A percentile compares a stretch with the other conserved stretches of the same genome.
phyloP scores from a whole-genome alignment of 257 asterid genomes.

The Solanum microdontum region DNA sequence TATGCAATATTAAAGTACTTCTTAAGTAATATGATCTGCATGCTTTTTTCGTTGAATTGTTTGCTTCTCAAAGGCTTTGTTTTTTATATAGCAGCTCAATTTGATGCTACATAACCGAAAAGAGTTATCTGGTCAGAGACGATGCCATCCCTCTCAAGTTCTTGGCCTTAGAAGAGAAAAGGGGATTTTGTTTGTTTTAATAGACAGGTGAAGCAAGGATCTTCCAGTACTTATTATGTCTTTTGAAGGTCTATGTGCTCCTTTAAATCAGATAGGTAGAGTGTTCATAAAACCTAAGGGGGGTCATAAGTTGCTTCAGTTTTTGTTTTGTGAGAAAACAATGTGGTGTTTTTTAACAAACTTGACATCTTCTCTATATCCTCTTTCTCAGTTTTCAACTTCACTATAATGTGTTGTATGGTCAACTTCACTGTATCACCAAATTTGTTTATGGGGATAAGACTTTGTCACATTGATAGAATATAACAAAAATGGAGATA shows the following conservation, averaged over 20 bases:
- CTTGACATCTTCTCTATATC: background rate
- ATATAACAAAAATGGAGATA: background rate
- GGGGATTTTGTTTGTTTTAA: constrained; percentile 16
- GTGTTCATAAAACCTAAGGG: background rate
- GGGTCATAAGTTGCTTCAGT: background rate
- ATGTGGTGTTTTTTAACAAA: background rate
- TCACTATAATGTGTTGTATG: background rate
- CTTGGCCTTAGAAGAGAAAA: constrained; percentile 25
- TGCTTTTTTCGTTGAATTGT: background rate
- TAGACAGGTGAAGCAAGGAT: constrained; percentile 18
- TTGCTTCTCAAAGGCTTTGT: background rate
- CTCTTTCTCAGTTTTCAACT: background rate
- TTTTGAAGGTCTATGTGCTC: background rate
- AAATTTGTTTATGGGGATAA: background rate
- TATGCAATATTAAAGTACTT: background rate
- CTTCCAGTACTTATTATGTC: background rate
- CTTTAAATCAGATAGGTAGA: background rate
- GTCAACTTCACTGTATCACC: background rate
- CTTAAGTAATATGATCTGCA: background rate
- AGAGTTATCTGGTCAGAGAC: constrained; percentile 35
- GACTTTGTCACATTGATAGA: background rate
- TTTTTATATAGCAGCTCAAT: constrained; percentile 16
- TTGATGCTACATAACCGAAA: constrained; percentile 23
- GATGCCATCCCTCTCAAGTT: constrained; percentile 17
- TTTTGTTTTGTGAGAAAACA: background rate